Conservation (phyloP, 805 yeast genomes). For the Myxozyma neglecta region DNA sequence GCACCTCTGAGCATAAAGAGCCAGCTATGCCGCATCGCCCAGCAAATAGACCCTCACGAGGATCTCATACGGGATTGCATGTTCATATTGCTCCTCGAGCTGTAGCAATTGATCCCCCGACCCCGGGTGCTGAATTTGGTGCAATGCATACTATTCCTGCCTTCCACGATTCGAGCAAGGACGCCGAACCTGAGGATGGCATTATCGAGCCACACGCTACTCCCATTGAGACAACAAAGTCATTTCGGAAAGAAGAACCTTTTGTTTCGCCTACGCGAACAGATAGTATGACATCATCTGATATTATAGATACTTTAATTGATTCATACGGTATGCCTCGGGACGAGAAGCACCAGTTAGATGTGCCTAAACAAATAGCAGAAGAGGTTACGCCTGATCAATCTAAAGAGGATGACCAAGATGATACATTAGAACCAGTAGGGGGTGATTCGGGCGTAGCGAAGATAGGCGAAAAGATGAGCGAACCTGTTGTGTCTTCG, state of each 20-base stretch:
- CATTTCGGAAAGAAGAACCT: background rate
- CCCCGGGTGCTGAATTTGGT: background rate
- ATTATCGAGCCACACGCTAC: background rate
- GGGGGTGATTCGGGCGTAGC: background rate
- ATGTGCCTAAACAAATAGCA: background rate
- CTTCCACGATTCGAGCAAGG: background rate
- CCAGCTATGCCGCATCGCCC: constrained; percentile 12
- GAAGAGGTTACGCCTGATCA: background rate
- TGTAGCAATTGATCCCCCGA: constrained; percentile 11
- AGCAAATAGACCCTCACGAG: constrained; percentile 2
- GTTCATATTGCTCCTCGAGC: constrained; percentile 19
- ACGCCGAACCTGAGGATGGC: background rate
- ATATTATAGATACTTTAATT: constrained; percentile 15
- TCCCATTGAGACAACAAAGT: background rate
- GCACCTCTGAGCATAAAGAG: background rate
- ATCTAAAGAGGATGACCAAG: too few species aligned
- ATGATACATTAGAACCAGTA: too few species aligned
- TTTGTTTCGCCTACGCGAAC: background rate
- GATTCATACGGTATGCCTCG: constrained; percentile 1
- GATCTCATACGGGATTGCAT: constrained; percentile 4
- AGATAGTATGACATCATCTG: constrained; percentile 9
- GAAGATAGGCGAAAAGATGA: background rate
- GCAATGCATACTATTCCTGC: constrained; percentile 10
- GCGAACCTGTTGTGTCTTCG: background rate
- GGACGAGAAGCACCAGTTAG: background rate